Conservation (phyloP, 2,329 filamentous ascomycete species). For the Aschersonia sp. region DNA sequence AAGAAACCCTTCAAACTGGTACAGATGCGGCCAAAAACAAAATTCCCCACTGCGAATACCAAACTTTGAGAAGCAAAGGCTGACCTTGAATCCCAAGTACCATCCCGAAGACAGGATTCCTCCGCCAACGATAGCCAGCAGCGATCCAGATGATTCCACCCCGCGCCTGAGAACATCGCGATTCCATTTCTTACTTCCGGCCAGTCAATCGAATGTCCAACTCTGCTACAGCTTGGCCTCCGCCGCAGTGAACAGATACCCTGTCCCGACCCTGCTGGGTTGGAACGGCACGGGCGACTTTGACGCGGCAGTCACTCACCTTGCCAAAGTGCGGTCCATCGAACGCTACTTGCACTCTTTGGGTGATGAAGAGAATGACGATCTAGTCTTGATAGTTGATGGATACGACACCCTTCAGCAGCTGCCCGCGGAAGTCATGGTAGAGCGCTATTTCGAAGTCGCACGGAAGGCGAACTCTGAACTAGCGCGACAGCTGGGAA, state of each 20-base stretch:
- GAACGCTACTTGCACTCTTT: conserved; percentile 18
- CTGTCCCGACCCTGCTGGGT: conserved; percentile 21
- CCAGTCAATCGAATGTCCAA: conserved; percentile 18
- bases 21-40: background rate
- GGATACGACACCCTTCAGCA: conserved; percentile 52
- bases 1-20: background rate
- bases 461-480: conserved; percentile 36
- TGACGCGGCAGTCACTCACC: conserved; percentile 19
- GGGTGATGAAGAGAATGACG: conserved; percentile 25
- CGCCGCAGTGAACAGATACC: conserved; percentile 20
- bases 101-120: background rate
- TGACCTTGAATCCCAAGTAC: background rate
- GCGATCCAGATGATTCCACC: background rate
- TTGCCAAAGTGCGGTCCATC: conserved; percentile 24
- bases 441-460: conserved; percentile 44
- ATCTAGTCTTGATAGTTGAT: conserved; percentile 49
- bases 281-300: conserved; percentile 21
- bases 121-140: background rate
- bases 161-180: conserved; percentile 10
- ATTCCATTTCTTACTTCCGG: conserved; percentile 23
- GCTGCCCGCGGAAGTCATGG: conserved; percentile 45
- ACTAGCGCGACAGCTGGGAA: conserved; percentile 33
- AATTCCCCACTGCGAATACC: too few species aligned
- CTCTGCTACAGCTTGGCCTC: conserved; percentile 25
- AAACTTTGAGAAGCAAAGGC: background rate